Base-by-base conservation (phyloP, 805 yeast species). In the Metschnikowia similis region DNA sequence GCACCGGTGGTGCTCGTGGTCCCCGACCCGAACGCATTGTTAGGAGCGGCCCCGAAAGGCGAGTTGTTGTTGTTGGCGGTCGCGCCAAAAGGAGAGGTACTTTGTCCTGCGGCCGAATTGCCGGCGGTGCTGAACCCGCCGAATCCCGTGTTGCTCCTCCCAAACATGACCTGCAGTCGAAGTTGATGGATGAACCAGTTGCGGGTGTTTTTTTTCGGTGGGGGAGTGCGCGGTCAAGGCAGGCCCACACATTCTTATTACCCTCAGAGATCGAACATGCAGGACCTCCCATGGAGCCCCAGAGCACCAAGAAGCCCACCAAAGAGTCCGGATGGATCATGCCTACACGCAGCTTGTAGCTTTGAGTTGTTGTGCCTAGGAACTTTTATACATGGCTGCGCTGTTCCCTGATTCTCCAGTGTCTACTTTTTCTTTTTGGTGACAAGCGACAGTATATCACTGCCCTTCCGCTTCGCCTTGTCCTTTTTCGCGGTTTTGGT, bases 111-210 rank as follows among this genome's bases (percentile, higher is more conserved):
- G 8, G 48, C 29, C 37, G 47, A 14, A 36, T 36, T 47, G 32
- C 30, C n/a, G 45, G 60, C 34, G 32, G 62, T 57, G 31, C 72
- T 70, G 55, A 71, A 75, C 30, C 82, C 82, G 10, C 83, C 83
- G 61, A 79, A 79, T 16, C 83, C 83, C 42, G 79, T 70, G 11
- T 71, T 65, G 21, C 74, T 58, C 43, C 77, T 59, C 42, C 82
- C 81, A 69, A 80, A 79, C 83, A 79, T 71, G 48, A 8, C 28
- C 35, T 29, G 13, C 45, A 26, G 26, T 21, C 26, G 35, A 41
- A 31, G 17, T 32, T 21, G 9, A 21, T 32, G 45, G 13, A 21
- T 29, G 21, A n/a, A 32, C 17, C 36, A n/a, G 37, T 32, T 11
- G 34, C 8, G 10, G 27, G 16, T 39, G 42, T 32, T 41, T 41